Evolutionary conservation across 1,284 basidiomycete genomes (phyloP), one percentile per base, ranked within the genome.

Genomic region (Crucibulum cyathiforme): DNA sequence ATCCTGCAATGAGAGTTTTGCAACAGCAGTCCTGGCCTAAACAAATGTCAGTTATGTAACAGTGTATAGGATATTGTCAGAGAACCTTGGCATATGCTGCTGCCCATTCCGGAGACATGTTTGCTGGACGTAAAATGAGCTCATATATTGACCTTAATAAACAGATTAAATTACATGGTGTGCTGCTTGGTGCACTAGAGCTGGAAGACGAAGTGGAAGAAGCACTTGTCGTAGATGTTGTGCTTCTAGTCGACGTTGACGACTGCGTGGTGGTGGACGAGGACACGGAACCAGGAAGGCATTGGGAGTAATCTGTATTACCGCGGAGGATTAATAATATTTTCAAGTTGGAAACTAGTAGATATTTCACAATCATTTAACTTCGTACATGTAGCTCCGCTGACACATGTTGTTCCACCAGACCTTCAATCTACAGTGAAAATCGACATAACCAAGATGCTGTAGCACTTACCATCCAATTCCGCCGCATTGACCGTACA

Each of bases 81-180:
- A 48, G 51, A 59, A 82, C 84, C 77, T 86, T 87, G n/a, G 74
- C 67, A 56, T 85, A 85, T 34, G 85, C 85, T 17, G 81, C 76
- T 10, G 75, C 70, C 85, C 85, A 87, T 69, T 84, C 81, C 0
- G 82, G 79, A 5, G 84, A 83, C 56, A 84, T 71, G 60, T 83
- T 82, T 1, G 77, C 80, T 74, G 59, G 24, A 15, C 15, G 35
- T 48, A 35, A 19, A 43, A 39, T 19, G 9, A 15, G 43, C 15
- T 8, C 31, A 43, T 36, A 31, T 19, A 24, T 34, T 39, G 31
- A 58, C 38, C 51, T 47, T n/a, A 46, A 48, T 8, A 36, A 47
- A 31, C n/a, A 49, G 39, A 52, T 8, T 9, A 17, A 55, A 13
- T 54, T 66, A 65, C 66, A 66, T 56, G 69, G 62, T 19, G 67